Percentiles rank a stretch among this genome's conserved stretches.
These are phyloP conservation scores for Oryza nivara DNA, from an alignment of 176 grass and related monocot genomes.

Conservation along the genomic window DNA sequence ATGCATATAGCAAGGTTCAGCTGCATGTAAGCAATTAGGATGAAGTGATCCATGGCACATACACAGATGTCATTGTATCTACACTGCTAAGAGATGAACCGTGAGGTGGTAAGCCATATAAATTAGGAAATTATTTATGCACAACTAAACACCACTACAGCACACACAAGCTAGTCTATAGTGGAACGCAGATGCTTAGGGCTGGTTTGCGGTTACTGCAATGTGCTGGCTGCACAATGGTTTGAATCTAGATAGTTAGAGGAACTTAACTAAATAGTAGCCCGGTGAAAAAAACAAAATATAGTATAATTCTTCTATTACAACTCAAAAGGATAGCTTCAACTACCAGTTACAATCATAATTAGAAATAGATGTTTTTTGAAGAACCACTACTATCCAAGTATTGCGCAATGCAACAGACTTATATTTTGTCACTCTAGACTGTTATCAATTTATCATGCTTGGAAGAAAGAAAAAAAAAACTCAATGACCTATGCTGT, in stretches of 20 bases:
- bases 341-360: neutral
- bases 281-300: neutral
- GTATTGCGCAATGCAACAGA: constrained; percentile 7
- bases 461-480: neutral
- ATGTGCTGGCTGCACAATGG: neutral
- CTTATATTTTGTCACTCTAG: constrained; percentile 19
- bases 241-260: neutral
- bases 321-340: no score
- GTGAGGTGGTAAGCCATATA: neutral
- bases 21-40: neutral
- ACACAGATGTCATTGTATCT: neutral
- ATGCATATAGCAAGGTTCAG: neutral
- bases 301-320: neutral
- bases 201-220: neutral
- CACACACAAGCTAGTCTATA: neutral
- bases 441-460: neutral
- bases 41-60: neutral
- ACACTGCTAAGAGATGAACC: constrained; percentile 8
- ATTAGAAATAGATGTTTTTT: neutral
- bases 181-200: neutral
- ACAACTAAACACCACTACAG: neutral
- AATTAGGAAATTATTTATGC: neutral
- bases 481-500: neutral
- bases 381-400: neutral
- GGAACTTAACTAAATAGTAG: neutral